phyloP scores from a whole-genome alignment of 2,329 filamentous ascomycete genomes.

The Aureobasidium melanogenum region DNA sequence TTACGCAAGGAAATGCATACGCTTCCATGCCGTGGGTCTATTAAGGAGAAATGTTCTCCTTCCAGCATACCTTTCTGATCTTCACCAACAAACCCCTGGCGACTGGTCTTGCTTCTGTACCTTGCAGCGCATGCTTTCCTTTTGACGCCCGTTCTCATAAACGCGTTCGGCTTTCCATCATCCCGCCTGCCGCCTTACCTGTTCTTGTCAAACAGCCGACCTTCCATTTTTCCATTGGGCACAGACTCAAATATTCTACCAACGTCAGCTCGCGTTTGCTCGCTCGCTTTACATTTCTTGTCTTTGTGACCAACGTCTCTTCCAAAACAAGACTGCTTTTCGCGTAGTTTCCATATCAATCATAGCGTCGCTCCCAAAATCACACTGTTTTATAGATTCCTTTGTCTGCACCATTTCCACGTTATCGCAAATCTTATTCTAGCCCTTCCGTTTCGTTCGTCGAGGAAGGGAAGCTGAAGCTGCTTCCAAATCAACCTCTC shows the following conservation, averaged over 20 bases:
- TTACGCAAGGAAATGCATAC: too few species aligned
- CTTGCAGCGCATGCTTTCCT: neutral
- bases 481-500: conserved; percentile 6
- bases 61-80: neutral
- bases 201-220: neutral
- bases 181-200: neutral
- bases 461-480: too few species aligned
- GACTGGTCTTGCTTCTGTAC: neutral
- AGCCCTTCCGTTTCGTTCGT: too few species aligned
- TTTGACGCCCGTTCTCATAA: neutral
- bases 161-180: neutral
- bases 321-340: neutral
- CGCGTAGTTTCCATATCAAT: neutral
- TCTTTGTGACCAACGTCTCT: too few species aligned
- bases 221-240: neutral
- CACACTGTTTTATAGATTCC: neutral
- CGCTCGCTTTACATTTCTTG: neutral
- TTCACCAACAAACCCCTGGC: neutral
- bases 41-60: too few species aligned
- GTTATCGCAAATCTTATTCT: neutral
- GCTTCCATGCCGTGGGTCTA: neutral
- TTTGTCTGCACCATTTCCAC: neutral
- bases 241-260: neutral
- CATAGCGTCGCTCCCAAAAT: neutral
- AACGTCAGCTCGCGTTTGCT: neutral